Conservation (phyloP, 148 eudicot genomes). For the Diospyros kaki region DNA sequence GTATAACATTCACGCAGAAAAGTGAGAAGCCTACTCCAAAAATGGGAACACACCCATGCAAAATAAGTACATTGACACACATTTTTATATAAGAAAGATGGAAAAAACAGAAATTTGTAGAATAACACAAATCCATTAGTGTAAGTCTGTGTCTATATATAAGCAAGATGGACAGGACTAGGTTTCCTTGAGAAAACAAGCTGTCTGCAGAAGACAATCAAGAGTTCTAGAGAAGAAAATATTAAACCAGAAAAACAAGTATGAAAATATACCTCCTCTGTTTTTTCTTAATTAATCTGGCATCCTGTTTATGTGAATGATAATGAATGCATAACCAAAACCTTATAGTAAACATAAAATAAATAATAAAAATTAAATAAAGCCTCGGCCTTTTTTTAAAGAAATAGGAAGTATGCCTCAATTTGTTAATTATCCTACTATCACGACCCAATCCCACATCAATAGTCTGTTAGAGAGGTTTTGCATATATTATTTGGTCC, state of each 20-base stretch:
- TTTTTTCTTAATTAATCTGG: background rate
- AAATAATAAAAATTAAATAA: too few relatives aligned
- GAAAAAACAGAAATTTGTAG: conserved; percentile 2
- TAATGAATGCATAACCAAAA: background rate
- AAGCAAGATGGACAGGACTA: background rate
- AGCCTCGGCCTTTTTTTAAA: too few relatives aligned
- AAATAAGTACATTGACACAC: too few relatives aligned
- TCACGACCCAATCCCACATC: too few relatives aligned
- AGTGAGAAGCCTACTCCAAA: background rate
- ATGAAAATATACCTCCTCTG: background rate
- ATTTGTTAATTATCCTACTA: too few relatives aligned
- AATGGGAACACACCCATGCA: background rate
- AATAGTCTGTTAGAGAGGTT: too few relatives aligned
- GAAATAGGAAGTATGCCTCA: too few relatives aligned
- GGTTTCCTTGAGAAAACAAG: background rate
- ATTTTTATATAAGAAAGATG: background rate
- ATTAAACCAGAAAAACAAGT: background rate
- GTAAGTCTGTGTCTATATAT: background rate
- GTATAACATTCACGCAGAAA: conserved; percentile 3
- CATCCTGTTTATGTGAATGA: background rate
- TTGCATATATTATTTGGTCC: too few relatives aligned
- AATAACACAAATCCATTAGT: background rate
- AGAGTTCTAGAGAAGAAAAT: background rate
- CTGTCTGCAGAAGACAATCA: background rate
- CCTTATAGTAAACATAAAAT: background rate